Base-by-base conservation (phyloP, 2,329 filamentous ascomycete genomes). In the Falciphora oryzae region DNA sequence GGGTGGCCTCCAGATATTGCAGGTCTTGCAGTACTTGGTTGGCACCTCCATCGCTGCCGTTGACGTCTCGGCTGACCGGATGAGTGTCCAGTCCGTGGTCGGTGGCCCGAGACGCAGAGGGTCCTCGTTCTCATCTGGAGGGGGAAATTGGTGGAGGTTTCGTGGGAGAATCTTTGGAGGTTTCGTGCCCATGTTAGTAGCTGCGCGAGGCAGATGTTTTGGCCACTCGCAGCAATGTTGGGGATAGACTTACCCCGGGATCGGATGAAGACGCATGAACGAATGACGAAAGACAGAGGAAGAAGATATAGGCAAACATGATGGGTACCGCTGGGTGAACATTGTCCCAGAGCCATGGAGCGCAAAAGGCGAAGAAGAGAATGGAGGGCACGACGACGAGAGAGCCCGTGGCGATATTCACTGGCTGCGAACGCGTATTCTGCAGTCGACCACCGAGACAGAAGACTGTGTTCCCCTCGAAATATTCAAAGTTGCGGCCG, bases 1-100 rank as follows among this genome's bases (percentile, higher is more conserved):
- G 32, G 94, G 93, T 50, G 95, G 95, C 2, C 95, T 90, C 95
- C 95, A 99, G 70, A 99, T 93, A 72, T 93, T 93, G 81, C 95
- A 99, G 25, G 93, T 96, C 74, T 93, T 94, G 84, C 95, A 99
- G 78, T 96, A 97, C 78, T 99, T 98, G 67, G 94, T 93, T 0
- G 95, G 95, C 1, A 99, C 93, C 75, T 99, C 95, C 92, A 99
- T 97, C 7, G 93, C 93, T 11, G 93, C 90, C 38, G 91, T 90
- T 13, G 86, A 81, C 57, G 81, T 87, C 66, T 89, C 89, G 53
- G 89, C 86, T 13, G 92, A 91, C 72, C 93, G 91, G 70, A 98
- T 91, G 80, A 96, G 86, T 10, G 91, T 90, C 95, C 95, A 99
- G 75, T 96, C 93, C 63, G 92, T 98, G 8, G 90, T 95, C 1